phyloP scores from a whole-genome alignment of 805 yeast genomes.

The Starmerella etchellsii region DNA sequence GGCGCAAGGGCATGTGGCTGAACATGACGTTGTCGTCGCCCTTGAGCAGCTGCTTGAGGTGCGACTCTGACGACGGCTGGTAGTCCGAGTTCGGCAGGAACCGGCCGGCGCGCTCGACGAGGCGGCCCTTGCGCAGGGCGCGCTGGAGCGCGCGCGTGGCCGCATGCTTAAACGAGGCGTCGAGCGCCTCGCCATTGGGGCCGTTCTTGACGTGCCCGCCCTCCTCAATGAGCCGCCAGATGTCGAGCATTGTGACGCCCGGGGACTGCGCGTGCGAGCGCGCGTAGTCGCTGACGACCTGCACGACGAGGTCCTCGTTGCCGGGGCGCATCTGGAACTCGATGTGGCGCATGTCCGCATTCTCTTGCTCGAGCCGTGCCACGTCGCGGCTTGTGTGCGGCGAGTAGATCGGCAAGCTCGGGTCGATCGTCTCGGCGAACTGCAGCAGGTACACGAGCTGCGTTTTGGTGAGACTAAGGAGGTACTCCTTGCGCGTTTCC shows the following conservation, averaged over 20 bases:
- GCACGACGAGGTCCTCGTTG: conserved; percentile 28
- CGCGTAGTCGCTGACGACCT: conserved; percentile 23
- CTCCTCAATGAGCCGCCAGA: conserved; percentile 19
- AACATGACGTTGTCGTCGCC: conserved; percentile 30
- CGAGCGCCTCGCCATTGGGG: too few species aligned
- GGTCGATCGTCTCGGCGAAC: conserved; percentile 29
- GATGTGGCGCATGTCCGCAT: conserved; percentile 17
- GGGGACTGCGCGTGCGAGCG: conserved; percentile 19
- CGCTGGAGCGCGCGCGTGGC: conserved; percentile 30
- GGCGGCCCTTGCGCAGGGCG: conserved; percentile 27
- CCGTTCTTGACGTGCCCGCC: conserved; percentile 21
- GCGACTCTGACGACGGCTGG: conserved; percentile 26
- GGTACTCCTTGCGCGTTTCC: conserved; percentile 29
- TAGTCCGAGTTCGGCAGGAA: conserved; percentile 25
- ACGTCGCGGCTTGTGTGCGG: conserved; percentile 28
- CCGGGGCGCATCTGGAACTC: conserved; percentile 20
- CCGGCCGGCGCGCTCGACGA: conserved; percentile 23
- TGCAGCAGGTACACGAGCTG: conserved; percentile 31
- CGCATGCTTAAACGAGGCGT: conserved; percentile 27
- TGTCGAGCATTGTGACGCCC: conserved; percentile 19
- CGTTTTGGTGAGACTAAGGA: conserved; percentile 28
- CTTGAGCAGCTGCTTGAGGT: conserved; percentile 25
- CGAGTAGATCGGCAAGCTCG: conserved; percentile 30
- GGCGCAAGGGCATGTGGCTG: conserved; percentile 27
- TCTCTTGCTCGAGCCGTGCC: conserved; percentile 26